Conservation (phyloP, 1,284 basidiomycete species). For the Thecaphora thlaspeos region DNA sequence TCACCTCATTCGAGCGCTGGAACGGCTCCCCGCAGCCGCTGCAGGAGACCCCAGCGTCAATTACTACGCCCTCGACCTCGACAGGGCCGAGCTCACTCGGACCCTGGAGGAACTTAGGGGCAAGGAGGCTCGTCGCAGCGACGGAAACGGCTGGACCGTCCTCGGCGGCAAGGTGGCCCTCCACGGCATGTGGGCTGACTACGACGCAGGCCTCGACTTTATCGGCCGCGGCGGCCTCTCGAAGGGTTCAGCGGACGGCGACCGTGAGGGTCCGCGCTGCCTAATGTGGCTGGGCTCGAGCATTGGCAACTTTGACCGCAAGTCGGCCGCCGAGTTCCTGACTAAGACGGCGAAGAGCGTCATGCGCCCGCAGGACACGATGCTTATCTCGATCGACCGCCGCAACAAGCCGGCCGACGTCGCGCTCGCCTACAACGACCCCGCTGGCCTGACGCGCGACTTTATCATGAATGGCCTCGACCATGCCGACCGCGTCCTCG, state of each 20-base stretch:
- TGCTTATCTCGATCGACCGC: slow-evolving; percentile 79
- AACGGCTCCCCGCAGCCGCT: slow-evolving; percentile 44
- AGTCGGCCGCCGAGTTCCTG: slow-evolving; percentile 71
- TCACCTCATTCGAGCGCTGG: slow-evolving; percentile 75
- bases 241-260: slow-evolving; percentile 3
- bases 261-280: slow-evolving; percentile 27
- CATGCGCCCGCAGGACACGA: slow-evolving; percentile 67
- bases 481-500: slow-evolving; percentile 61
- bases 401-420: slow-evolving; percentile 70
- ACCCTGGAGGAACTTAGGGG: slow-evolving; percentile 70
- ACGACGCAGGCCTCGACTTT: slow-evolving; percentile 71
- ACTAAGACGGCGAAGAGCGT: slow-evolving; percentile 66
- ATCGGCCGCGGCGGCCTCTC: slow-evolving; percentile 61
- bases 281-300: slow-evolving; percentile 91
- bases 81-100: slow-evolving; percentile 78
- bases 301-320: slow-evolving; percentile 84
- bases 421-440: slow-evolving; percentile 65
- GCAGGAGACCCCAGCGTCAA: slow-evolving; percentile 65
- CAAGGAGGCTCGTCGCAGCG: slow-evolving; percentile 59
- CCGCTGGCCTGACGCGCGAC: slow-evolving; percentile 68
- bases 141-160: slow-evolving; percentile 61
- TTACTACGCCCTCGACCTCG: slow-evolving; percentile 92
- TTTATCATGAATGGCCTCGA: slow-evolving; percentile 91
- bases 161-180: slow-evolving; percentile 46
- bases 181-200: slow-evolving; percentile 80